Conservation (phyloP, 2,329 filamentous ascomycete species). For the Xenosphaeropsis pyriputrescens region DNA sequence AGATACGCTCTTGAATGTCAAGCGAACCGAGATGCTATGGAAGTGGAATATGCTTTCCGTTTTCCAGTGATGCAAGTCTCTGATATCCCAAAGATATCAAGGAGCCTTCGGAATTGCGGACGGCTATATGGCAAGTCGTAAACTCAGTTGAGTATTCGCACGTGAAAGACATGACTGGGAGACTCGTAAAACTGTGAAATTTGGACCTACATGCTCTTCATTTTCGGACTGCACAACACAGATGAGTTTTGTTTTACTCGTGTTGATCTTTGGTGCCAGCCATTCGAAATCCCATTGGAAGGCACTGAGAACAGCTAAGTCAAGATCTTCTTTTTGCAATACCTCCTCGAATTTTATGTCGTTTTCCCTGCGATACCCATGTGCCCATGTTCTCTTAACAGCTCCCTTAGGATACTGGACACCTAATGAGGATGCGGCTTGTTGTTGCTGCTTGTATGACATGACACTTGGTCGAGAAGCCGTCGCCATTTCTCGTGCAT, state of each 20-base stretch:
- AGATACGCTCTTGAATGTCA: no score
- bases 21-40: no score
- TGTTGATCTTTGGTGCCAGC: slow-evolving; percentile 34
- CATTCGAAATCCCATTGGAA: slow-evolving; percentile 78
- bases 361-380: slow-evolving; percentile 44
- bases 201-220: slow-evolving; percentile 22
- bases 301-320: slow-evolving; percentile 71
- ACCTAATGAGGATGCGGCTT: slow-evolving; percentile 4
- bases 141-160: no score
- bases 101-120: no score
- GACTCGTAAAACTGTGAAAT: neutral
- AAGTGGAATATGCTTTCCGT: no score
- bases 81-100: no score
- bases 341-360: slow-evolving; percentile 86
- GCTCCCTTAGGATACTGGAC: slow-evolving; percentile 32
- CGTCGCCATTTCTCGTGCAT: neutral
- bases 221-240: slow-evolving; percentile 46
- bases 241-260: slow-evolving; percentile 26
- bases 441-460: slow-evolving; percentile 4
- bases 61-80: no score
- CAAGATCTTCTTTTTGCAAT: slow-evolving; percentile 55
- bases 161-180: no score
- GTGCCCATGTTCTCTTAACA: slow-evolving; percentile 72
- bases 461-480: slow-evolving; percentile 1
- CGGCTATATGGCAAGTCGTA: no score